A percentile compares a stretch with the other conserved stretches of the same genome.
These are phyloP conservation scores for Penicillium paneum DNA, from an alignment of 2,329 filamentous ascomycete species.

Conservation along the genomic window DNA sequence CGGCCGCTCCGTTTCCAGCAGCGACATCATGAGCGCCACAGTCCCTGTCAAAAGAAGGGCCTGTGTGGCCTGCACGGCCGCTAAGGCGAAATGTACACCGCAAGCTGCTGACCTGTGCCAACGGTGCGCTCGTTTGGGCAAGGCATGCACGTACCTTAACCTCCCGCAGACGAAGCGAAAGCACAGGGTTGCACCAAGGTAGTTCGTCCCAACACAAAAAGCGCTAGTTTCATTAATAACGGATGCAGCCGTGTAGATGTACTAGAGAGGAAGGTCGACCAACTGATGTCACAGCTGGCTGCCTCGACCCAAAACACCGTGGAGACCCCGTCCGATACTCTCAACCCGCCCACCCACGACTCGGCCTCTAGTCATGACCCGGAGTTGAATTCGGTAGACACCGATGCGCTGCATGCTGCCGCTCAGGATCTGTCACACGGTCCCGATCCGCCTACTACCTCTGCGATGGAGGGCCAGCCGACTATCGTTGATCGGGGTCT, in stretches of 20 bases:
- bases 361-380: not conserved
- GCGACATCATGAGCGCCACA: not conserved
- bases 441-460: not conserved
- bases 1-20: not conserved
- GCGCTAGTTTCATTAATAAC: not conserved
- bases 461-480: not conserved
- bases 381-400: not conserved
- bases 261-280: not conserved
- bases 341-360: not conserved
- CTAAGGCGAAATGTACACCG: not conserved
- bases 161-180: not conserved
- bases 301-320: not conserved
- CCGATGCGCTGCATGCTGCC: not conserved
- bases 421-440: not conserved
- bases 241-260: not conserved
- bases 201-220: not conserved
- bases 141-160: not conserved
- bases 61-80: not conserved
- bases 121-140: not conserved
- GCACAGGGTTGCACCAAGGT: not conserved
- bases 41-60: not conserved
- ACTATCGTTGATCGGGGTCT: not conserved
- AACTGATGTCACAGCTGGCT: not conserved
- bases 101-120: not conserved
- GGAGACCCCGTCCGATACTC: not conserved